Evolutionary conservation across 768 basidiomycete genomes (phyloP), one percentile per base, ranked within the genome.

Genomic region (Sporobolomyces pararoseus): DNA sequence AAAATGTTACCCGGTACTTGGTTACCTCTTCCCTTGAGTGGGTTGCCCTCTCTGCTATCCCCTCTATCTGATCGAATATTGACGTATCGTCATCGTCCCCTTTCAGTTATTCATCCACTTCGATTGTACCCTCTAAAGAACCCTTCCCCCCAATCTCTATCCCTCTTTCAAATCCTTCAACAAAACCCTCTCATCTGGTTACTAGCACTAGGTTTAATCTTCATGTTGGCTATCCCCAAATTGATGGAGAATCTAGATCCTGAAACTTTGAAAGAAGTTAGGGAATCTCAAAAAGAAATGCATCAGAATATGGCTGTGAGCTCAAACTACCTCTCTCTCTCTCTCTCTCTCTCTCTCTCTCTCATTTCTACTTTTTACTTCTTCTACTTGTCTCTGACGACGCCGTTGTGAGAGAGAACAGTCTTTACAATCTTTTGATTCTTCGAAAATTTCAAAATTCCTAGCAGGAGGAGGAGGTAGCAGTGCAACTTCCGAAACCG

Each of bases 181-280:
- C 2, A 1, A 3, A 66, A 66, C 65, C 65, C 65, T 23, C 29
- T 66, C 25, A 39, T 66, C 19, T 66, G 65, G 65, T 23, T 66
- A 29, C 25, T 61, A 9, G 50, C 7, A 14, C 9, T 60, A 27
- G 50, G 50, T 19, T 29, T 53, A 19, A 19, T 25, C 19, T n/a
- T 66, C n/a, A 47, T 60, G 27, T 23, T 66, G 27, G 51, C 47
- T 37, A 61, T 44, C 12, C 65, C 65, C 23, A 46, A 54, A 35
- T 27, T 66, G 25, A 34, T 66, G 21, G 50, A 42, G 39, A 66
- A 32, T 7, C 12, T 66, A 39, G 65, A 66, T 47, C 4, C 2
- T 1, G 65, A 66, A 29, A 49, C 47, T 25, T 5, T 58, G 25
- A 34, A 25, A 16, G 65, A 66, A 49, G 65, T 66, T 34, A 13